phyloP scores from a whole-genome alignment of 768 basidiomycete species.

The Tulasnella sp. region DNA sequence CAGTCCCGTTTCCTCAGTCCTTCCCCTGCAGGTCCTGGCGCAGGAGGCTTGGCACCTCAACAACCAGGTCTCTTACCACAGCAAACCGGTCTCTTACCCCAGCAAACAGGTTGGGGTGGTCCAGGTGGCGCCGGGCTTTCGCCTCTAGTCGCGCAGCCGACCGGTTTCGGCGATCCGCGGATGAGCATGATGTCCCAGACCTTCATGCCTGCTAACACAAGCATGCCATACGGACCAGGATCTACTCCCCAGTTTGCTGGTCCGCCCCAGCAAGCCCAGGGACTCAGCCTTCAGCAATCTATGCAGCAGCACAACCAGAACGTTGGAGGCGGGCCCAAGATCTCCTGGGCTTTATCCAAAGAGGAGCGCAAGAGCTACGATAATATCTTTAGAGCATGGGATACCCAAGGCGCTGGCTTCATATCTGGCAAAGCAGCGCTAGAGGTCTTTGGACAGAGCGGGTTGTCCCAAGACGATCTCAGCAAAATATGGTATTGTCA shows the following conservation, averaged over 20 bases:
- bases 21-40: slow-evolving; percentile 44
- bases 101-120: slow-evolving; percentile 58
- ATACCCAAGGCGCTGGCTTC: slow-evolving; percentile 71
- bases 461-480: slow-evolving; percentile 80
- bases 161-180: slow-evolving; percentile 78
- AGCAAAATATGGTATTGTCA: slow-evolving; percentile 83
- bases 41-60: slow-evolving; percentile 36
- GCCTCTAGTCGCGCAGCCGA: slow-evolving; percentile 65
- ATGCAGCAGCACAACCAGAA: slow-evolving; percentile 84
- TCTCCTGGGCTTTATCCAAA: slow-evolving; percentile 83
- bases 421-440: slow-evolving; percentile 78
- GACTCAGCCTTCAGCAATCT: slow-evolving; percentile 61
- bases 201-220: slow-evolving; percentile 67
- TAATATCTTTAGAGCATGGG: slow-evolving; percentile 97
- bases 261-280: slow-evolving; percentile 52
- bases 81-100: slow-evolving; percentile 32
- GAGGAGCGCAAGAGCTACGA: slow-evolving; percentile 96
- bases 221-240: slow-evolving; percentile 27
- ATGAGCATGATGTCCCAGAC: slow-evolving; percentile 85
- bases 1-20: slow-evolving; percentile 52
- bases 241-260: slow-evolving; percentile 54
- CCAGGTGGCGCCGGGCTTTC: slow-evolving; percentile 31
- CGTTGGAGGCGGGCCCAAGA: slow-evolving; percentile 61
- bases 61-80: slow-evolving; percentile 21
- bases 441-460: slow-evolving; percentile 93